A percentile compares a stretch with the other conserved stretches of the same genome.
Conservation (phyloP, 306 rosid genomes). For the Coriaria nepalensis region DNA sequence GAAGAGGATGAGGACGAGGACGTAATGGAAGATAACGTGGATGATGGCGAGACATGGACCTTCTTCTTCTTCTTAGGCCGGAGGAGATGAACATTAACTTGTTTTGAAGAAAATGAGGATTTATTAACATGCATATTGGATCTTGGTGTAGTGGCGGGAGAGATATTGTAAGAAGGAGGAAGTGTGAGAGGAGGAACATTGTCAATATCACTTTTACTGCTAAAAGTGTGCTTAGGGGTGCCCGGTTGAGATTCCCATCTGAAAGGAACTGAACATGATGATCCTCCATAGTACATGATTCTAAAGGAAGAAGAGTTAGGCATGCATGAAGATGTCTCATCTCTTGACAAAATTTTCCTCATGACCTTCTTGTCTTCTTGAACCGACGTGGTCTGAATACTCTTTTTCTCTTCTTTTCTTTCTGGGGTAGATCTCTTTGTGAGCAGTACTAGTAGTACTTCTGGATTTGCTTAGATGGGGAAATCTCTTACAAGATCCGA, state of each 20-base stretch:
- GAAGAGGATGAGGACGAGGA: constrained; percentile 14
- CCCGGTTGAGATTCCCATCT: constrained; percentile 54
- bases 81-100: constrained; percentile 11
- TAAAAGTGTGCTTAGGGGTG: constrained; percentile 35
- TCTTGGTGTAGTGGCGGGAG: not conserved
- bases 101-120: constrained; percentile 9
- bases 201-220: constrained; percentile 5
- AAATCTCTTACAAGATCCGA: too few relatives aligned
- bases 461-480: too few relatives aligned
- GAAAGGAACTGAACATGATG: constrained; percentile 35
- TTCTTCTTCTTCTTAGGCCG: constrained; percentile 9
- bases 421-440: too few relatives aligned
- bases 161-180: constrained; percentile 33
- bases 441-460: too few relatives aligned
- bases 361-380: too few relatives aligned
- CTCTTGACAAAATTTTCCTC: too few relatives aligned
- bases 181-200: constrained; percentile 38
- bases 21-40: constrained; percentile 1
- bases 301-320: constrained; percentile 27
- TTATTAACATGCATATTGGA: not conserved
- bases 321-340: not conserved
- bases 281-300: constrained; percentile 38
- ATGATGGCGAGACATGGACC: not conserved
- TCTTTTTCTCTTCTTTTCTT: too few relatives aligned
- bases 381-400: too few relatives aligned